Conservation (phyloP, 805 yeast genomes). For the Sugiyamaella chiloensis region DNA sequence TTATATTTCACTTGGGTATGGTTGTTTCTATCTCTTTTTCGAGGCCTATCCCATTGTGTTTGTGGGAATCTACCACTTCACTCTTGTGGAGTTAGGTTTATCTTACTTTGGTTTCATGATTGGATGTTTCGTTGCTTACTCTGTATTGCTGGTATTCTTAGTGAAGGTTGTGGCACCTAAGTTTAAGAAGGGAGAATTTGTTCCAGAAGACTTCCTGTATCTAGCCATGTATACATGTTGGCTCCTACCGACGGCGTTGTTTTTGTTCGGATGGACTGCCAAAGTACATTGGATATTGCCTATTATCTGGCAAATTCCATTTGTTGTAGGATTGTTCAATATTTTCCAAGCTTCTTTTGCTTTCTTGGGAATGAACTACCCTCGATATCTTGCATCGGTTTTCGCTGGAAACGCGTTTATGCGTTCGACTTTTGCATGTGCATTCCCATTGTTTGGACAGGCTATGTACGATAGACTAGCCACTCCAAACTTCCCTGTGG, state of each 20-base stretch:
- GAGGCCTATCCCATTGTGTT: constrained; percentile 63
- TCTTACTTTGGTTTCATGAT: constrained; percentile 46
- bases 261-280: constrained; percentile 54
- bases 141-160: constrained; percentile 11
- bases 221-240: constrained; percentile 18
- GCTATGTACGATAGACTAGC: constrained; percentile 49
- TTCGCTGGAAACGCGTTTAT: constrained; percentile 55
- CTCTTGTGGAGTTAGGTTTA: constrained; percentile 46
- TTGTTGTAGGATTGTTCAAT: constrained; percentile 40
- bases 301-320: constrained; percentile 42
- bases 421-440: constrained; percentile 52
- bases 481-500: constrained; percentile 48
- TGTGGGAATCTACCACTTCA: constrained; percentile 43
- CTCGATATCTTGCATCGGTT: constrained; percentile 52
- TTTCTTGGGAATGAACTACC: constrained; percentile 47
- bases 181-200: constrained; percentile 11
- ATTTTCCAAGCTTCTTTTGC: constrained; percentile 50
- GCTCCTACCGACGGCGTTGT: constrained; percentile 43
- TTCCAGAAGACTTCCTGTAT: constrained; percentile 17
- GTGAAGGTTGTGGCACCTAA: constrained; percentile 10
- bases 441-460: constrained; percentile 62
- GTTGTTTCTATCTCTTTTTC: constrained; percentile 53
- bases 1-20: constrained; percentile 52
- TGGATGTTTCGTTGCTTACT: constrained; percentile 44
- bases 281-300: constrained; percentile 51